Base-by-base conservation (phyloP, 139 green algal genomes). In the Ostreobium quekettii region DNA sequence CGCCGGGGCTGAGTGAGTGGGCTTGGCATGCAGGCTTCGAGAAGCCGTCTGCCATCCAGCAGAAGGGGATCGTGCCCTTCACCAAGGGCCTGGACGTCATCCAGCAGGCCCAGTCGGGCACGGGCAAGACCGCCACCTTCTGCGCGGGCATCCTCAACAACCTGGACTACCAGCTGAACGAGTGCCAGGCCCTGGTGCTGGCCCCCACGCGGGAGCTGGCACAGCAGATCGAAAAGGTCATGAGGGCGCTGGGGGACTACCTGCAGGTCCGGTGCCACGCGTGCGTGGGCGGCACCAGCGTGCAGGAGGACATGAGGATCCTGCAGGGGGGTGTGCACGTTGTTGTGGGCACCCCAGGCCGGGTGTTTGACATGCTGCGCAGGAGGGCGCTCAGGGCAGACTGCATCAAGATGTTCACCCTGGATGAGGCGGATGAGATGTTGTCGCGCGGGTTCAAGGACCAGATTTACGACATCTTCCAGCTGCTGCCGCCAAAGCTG, bases 401-500 rank as follows among this genome's bases (percentile, higher is more conserved):
- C 75, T 63, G 63, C 59, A 96, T 96, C 81, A 87, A 86, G 78
- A 97, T 97, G 84, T 99, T 99, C 74, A 78, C 89, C 38, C 88
- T 98, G 73, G 94, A 99, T 63, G 93, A 98, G 90, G 93, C 93
- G 42, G 94, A 99, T 77, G 94, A 99, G 85, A 99, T 99, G 94
- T 85, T 98, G 11, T 95, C 84, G 47, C 84, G 93, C 66, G 94
- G 94, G 49, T 99, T 99, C 88, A 98, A 99, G 89, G 94, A 98
- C 80, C 95, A 98, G 84, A 98, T 99, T 74, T 99, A 99, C 74
- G 95, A 99, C 87, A 99, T 99, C 84, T 99, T 99, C 89, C 86
- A 86, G 76, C 88, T 98, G 74, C 85, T 99, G 78, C 95, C 94
- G 24, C 85, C 89, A 60, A 98, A 98, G 90, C 87, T 99, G 64